A percentile compares a stretch with the other conserved stretches of the same genome.
Evolutionary conservation across 768 basidiomycete genomes (phyloP).

Genomic region (Boletus sensibilis): DNA sequence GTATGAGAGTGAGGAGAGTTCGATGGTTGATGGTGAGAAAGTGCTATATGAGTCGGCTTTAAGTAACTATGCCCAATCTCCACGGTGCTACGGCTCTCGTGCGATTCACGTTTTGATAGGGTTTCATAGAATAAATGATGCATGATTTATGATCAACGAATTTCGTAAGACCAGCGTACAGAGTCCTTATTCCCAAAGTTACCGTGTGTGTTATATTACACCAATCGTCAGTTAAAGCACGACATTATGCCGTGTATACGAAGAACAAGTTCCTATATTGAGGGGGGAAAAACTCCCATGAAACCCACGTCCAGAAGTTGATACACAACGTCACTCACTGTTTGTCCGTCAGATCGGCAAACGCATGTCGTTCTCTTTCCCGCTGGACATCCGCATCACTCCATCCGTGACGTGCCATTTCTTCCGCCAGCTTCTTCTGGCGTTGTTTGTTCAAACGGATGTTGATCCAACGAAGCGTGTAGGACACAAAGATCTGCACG

Average conservation of each 20-base stretch:
- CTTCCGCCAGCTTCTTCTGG: constrained; percentile 38
- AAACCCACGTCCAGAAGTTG: not conserved
- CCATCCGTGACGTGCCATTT: constrained; percentile 53
- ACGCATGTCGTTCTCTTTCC: constrained; percentile 60
- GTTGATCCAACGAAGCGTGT: constrained; percentile 55
- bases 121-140: constrained; percentile 5
- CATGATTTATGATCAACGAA: not conserved
- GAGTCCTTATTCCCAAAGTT: constrained; percentile 5
- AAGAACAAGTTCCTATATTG: constrained; percentile 59
- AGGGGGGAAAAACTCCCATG: not conserved
- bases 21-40: constrained; percentile 8
- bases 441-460: constrained; percentile 52
- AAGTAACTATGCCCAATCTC: constrained; percentile 6
- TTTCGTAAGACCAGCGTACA: not conserved
- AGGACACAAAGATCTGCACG: constrained; percentile 48
- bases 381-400: constrained; percentile 54
- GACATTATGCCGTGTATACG: constrained; percentile 49
- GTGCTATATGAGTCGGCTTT: constrained; percentile 1
- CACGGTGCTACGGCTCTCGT: not conserved
- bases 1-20: not conserved
- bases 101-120: constrained; percentile 13
- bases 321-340: constrained; percentile 41
- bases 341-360: constrained; percentile 62
- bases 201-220: constrained; percentile 1
- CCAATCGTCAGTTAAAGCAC: not conserved